These are phyloP conservation scores for Ettlia oleoabundans DNA, from an alignment of 139 green algal species.

Conservation along the genomic window DNA sequence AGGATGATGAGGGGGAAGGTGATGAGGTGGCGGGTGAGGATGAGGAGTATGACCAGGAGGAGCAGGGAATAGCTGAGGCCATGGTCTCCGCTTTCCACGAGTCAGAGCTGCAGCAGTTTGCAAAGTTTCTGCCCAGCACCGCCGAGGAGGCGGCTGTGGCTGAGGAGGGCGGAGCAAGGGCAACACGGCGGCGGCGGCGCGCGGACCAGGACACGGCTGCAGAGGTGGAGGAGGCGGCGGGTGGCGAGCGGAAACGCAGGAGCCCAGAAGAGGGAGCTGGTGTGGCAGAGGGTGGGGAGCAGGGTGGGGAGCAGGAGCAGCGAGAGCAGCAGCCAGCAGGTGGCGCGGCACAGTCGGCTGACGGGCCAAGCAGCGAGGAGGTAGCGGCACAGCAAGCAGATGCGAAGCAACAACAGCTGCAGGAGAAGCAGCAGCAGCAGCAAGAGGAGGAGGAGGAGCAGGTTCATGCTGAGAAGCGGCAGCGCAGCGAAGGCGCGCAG, in stretches of 20 bases:
- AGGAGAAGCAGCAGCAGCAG: neutral
- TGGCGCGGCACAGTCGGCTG: neutral
- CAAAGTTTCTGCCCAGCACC: neutral
- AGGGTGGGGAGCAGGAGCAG: neutral
- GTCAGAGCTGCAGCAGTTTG: conserved; percentile 18
- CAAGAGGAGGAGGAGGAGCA: neutral
- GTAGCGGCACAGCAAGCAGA: neutral
- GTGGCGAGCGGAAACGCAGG: neutral
- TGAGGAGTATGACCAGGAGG: conserved; percentile 26
- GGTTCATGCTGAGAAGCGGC: neutral
- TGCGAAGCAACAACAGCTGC: neutral
- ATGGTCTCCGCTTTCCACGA: conserved; percentile 11
- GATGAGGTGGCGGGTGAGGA: conserved; percentile 1
- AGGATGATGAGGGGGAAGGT: conserved; percentile 19
- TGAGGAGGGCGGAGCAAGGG: neutral
- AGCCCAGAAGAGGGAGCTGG: no score
- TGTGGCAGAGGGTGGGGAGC: neutral
- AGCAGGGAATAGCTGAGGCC: conserved; percentile 37
- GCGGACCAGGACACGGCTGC: neutral
- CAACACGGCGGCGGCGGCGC: neutral
- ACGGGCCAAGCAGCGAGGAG: neutral
- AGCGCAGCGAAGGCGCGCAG: neutral
- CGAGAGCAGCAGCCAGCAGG: neutral
- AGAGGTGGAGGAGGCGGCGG: conserved; percentile 1
- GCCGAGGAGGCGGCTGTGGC: neutral